Evolutionary conservation across 2,329 filamentous ascomycete species (phyloP).

Genomic region (Lecanicillium sp.): DNA sequence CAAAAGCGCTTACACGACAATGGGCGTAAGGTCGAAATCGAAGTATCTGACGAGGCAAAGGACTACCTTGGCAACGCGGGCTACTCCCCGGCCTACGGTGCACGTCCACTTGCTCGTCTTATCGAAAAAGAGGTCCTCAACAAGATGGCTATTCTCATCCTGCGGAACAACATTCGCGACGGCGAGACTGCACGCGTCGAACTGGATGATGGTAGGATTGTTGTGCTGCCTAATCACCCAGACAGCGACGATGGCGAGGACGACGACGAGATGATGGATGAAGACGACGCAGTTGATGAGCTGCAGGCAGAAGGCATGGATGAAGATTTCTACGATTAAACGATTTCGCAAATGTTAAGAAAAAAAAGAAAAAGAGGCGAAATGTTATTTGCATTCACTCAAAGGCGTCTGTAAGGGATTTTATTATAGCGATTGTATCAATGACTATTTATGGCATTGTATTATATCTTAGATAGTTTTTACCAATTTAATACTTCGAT

Average conservation of each 20-base stretch:
- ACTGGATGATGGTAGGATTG: constrained; percentile 69
- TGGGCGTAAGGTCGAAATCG: constrained; percentile 74
- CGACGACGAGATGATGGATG: constrained; percentile 62
- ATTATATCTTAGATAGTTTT: no score
- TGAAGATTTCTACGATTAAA: constrained; percentile 43
- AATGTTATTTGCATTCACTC: neutral
- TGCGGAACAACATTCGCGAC: constrained; percentile 76
- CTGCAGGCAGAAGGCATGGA: constrained; percentile 52
- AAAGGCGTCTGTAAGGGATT: no score
- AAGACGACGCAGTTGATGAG: constrained; percentile 67
- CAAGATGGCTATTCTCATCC: constrained; percentile 80
- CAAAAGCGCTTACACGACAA: constrained; percentile 86
- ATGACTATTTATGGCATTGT: no score
- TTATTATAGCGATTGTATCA: no score
- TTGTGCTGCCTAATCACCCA: constrained; percentile 73
- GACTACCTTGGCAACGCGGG: constrained; percentile 88
- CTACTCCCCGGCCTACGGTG: constrained; percentile 93
- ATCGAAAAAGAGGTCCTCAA: constrained; percentile 98
- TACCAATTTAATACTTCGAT: no score
- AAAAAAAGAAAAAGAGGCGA: constrained; percentile 4
- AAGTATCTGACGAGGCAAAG: constrained; percentile 77
- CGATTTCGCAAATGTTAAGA: neutral
- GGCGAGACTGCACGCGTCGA: constrained; percentile 77
- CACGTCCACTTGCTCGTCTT: constrained; percentile 75
- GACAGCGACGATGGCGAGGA: constrained; percentile 56